phyloP scores from a whole-genome alignment of 1,139 yeast genomes.

The Debaryomyces singareniensis region DNA sequence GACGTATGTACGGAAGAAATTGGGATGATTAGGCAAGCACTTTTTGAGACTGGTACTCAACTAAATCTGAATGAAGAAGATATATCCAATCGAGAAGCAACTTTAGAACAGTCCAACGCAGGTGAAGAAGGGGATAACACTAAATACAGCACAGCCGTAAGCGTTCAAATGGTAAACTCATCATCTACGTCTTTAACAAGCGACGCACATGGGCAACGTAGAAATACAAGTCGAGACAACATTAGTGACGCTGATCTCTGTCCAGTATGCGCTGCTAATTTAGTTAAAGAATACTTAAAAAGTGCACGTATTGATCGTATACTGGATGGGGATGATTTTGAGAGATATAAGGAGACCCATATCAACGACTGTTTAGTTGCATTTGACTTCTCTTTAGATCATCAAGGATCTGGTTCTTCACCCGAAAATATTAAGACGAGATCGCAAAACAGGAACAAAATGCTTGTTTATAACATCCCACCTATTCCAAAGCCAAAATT shows the following conservation, averaged over 20 bases:
- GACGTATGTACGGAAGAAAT: conserved; percentile 63
- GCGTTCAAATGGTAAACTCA: conserved; percentile 16
- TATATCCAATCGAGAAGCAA: background rate
- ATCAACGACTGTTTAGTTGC: conserved; percentile 60
- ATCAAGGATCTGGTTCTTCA: conserved; percentile 35
- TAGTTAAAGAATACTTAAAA: conserved; percentile 47
- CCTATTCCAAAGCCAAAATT: conserved; percentile 45
- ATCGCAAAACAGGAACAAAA: conserved; percentile 51
- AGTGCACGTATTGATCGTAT: conserved; percentile 19
- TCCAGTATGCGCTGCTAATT: conserved; percentile 44
- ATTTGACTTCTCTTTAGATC: conserved; percentile 63
- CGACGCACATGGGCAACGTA: conserved; percentile 6
- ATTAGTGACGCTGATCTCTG: conserved; percentile 33
- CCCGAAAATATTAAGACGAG: conserved; percentile 24
- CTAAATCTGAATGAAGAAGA: background rate
- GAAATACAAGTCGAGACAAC: conserved; percentile 11
- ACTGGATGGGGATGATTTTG: conserved; percentile 26
- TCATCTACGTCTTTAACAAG: conserved; percentile 21
- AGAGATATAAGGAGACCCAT: conserved; percentile 55
- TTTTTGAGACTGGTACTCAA: conserved; percentile 14
- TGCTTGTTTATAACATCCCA: conserved; percentile 74
- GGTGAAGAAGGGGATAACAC: conserved; percentile 9
- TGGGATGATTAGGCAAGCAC: conserved; percentile 46
- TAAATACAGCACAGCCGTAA: conserved; percentile 17
- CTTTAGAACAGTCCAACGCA: conserved; percentile 2